Percentiles rank a stretch among this genome's conserved stretches.
These are phyloP conservation scores for Pistacia atlantica DNA, from an alignment of 345 rosid species.

Conservation along the genomic window DNA sequence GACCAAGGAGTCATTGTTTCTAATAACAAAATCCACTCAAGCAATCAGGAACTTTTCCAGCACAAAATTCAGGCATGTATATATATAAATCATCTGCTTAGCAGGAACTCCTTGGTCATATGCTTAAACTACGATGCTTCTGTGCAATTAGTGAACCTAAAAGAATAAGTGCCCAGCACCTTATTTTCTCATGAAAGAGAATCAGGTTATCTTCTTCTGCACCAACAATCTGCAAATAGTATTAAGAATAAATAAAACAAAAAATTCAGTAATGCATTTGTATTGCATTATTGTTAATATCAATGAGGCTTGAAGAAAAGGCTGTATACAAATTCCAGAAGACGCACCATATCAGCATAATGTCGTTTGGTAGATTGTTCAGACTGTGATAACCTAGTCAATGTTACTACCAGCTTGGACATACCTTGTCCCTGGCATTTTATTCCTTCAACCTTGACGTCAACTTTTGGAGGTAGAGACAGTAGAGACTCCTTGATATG, in stretches of 20 bases:
- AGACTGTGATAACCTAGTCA: conserved; percentile 71
- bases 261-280: conserved; percentile 23
- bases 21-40: background rate
- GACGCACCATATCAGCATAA: conserved; percentile 90
- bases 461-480: conserved; percentile 84
- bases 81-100: conserved; percentile 5
- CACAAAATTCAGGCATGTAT: background rate
- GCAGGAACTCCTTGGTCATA: conserved; percentile 10
- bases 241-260: conserved; percentile 11
- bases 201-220: conserved; percentile 87
- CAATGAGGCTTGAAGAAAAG: conserved; percentile 8
- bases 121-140: conserved; percentile 10
- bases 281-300: conserved; percentile 4
- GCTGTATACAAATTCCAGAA: background rate
- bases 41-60: background rate
- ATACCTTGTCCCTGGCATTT: conserved; percentile 61
- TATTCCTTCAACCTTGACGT: conserved; percentile 61
- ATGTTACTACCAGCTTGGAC: conserved; percentile 59
- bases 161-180: conserved; percentile 44
- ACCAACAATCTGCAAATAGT: conserved; percentile 71
- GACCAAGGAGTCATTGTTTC: conserved; percentile 17
- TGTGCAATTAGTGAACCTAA: conserved; percentile 15
- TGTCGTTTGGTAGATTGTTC: conserved; percentile 64
- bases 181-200: conserved; percentile 89
- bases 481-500: conserved; percentile 90